Percentiles rank a stretch among this genome's conserved stretches.
phyloP scores from a whole-genome alignment of 2,329 filamentous ascomycete genomes.

The Aureobasidium sp. region DNA sequence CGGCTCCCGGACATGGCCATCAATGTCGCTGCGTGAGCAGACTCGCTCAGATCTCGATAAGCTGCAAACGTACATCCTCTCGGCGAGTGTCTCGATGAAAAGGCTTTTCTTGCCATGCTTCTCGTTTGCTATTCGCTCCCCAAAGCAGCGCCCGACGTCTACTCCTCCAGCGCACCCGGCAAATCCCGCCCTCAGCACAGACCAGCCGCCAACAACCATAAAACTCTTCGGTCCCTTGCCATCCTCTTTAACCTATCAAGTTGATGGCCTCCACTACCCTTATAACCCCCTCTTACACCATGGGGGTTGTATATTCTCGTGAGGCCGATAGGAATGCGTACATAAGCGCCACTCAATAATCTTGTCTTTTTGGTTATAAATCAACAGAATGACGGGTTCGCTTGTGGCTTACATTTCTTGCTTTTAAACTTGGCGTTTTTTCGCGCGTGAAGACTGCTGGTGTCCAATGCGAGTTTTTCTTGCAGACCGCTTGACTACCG shows the following conservation, averaged over 20 bases:
- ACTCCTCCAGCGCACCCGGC: too few relatives aligned
- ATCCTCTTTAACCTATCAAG: background rate
- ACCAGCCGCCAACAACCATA: background rate
- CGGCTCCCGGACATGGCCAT: background rate
- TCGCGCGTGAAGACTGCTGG: too few relatives aligned
- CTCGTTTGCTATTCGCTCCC: background rate
- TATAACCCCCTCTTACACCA: background rate
- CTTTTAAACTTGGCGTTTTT: too few relatives aligned
- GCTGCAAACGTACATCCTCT: background rate
- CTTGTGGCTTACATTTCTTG: constrained; percentile 10
- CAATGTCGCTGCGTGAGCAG: too few relatives aligned
- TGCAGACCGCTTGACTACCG: too few relatives aligned
- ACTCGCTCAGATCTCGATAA: too few relatives aligned
- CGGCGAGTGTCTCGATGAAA: fast-evolving
- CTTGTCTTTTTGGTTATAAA: background rate
- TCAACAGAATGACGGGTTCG: constrained; percentile 3
- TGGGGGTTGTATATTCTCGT: constrained; percentile 2
- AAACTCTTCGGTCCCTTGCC: background rate
- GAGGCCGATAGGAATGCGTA: constrained; percentile 4
- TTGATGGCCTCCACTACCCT: constrained; percentile 6
- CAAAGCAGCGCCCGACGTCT: too few relatives aligned
- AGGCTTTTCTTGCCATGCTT: background rate
- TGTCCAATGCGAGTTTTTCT: too few relatives aligned
- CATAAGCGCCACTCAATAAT: constrained; percentile 10
- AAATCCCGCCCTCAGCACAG: background rate